Base-by-base conservation (phyloP, 2,329 filamentous ascomycete genomes). In the Verticillium nonalfalfae region DNA sequence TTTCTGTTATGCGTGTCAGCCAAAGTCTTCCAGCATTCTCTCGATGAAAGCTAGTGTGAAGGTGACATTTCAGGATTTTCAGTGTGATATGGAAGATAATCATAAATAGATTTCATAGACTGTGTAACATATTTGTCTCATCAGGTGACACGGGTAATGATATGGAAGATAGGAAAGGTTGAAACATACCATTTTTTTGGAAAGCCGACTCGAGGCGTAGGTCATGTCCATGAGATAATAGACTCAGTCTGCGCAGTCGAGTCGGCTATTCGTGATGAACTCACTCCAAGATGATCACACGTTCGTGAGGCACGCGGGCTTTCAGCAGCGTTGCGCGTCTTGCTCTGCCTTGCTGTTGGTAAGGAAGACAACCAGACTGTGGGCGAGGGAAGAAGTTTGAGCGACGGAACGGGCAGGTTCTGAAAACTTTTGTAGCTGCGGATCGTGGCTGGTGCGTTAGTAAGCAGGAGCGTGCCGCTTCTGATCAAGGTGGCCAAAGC, bases 121-220 rank as follows among this genome's bases (percentile, higher is more conserved):
- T 59, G 58, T 59, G 58, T 59, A 59, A 54, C 57, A 50, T 34
- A 54, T n/a, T 21, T 59, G 58, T 26, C 26, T 59, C 58, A 59
- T 59, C 58, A 59, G 45, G 45, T 52, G 45, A 52, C 45, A 52
- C 45, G 45, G 45, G 40, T 9, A 26, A 18, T n/a, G 5, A 21
- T 52, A 9, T 2, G 3, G 18, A 21, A 21, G 18, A 52, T 21
- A 18, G 21, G 45, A 31, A 2, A 52, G 26, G n/a, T 21, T n/a
- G 15, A 9, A 45, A 52, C 45, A 3, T 52, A 52, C 45, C 45
- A 52, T 21, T 21, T 21, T 21, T 10, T 52, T 18, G 3, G 3
- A 9, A 26, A 26, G 45, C 45, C 45, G 45, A 52, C 45, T 26
- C 45, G 45, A 52, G 6, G 39, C 39, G 6, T 15, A 11, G 9